phyloP scores from a whole-genome alignment of 139 green algal species.

The Picochlorum sp. region DNA sequence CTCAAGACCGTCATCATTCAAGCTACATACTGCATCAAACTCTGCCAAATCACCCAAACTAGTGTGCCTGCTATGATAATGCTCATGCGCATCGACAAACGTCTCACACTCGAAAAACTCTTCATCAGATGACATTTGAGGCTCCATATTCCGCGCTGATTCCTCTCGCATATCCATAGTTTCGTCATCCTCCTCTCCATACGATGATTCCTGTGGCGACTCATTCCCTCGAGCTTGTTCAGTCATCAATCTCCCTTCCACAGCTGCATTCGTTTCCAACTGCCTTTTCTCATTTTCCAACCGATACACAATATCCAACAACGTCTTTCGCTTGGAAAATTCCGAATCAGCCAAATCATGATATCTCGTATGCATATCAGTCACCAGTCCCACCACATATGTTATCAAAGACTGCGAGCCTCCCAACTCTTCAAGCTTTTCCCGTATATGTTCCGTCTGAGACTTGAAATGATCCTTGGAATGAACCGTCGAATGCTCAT shows the following conservation, averaged over 20 bases:
- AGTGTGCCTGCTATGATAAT: conserved; percentile 2
- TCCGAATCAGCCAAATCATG: conserved; percentile 37
- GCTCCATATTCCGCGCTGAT: neutral
- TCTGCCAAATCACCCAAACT: conserved; percentile 13
- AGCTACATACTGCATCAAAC: neutral
- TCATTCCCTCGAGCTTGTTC: neutral
- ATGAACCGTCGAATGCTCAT: neutral
- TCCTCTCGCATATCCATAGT: conserved; percentile 24
- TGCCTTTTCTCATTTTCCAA: conserved; percentile 57
- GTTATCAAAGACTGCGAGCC: conserved; percentile 7
- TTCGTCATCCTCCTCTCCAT: conserved; percentile 20
- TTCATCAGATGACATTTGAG: conserved; percentile 4
- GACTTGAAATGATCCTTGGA: neutral
- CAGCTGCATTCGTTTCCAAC: conserved; percentile 54
- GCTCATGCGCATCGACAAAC: neutral
- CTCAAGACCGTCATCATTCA: neutral
- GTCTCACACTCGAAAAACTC: conserved; percentile 37
- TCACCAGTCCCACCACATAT: conserved; percentile 43
- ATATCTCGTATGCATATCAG: conserved; percentile 37
- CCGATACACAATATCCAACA: conserved; percentile 42
- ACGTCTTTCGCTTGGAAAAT: conserved; percentile 39
- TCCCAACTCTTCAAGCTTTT: conserved; percentile 4
- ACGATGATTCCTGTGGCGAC: neutral
- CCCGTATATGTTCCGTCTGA: neutral
- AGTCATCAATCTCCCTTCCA: conserved; percentile 25